Conservation (phyloP, 2,329 filamentous ascomycete species). For the Ceratocystis papillata region DNA sequence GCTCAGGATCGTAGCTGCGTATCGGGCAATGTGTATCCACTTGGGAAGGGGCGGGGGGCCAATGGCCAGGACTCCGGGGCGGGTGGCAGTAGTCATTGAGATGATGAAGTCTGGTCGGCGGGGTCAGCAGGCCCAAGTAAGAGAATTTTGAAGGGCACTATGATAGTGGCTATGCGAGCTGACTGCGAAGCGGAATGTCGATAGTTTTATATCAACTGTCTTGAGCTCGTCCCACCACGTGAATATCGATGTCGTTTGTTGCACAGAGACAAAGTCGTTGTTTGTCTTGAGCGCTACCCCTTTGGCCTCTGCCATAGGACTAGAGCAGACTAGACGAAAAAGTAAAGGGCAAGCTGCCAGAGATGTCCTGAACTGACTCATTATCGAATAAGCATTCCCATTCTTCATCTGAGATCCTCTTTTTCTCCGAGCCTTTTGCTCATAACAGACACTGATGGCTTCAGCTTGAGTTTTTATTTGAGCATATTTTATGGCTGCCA, state of each 20-base stretch:
- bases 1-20: constrained; percentile 34
- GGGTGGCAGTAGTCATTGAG: background rate
- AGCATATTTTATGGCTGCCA: too few relatives aligned
- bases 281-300: background rate
- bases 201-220: background rate
- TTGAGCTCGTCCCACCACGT: background rate
- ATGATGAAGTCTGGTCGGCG: background rate
- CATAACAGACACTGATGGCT: background rate
- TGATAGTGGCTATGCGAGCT: background rate
- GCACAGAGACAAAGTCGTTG: background rate
- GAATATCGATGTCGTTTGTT: background rate
- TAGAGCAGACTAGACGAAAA: background rate
- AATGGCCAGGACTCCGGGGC: constrained; percentile 31
- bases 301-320: background rate
- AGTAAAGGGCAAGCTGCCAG: too few relatives aligned
- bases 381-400: background rate
- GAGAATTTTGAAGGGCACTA: background rate
- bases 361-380: background rate
- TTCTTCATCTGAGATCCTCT: background rate
- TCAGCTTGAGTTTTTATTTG: too few relatives aligned
- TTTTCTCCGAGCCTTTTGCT: background rate
- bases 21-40: constrained; percentile 34
- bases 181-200: background rate
- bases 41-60: constrained; percentile 33
- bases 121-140: background rate